Percentiles rank a stretch among this genome's conserved stretches.
These are phyloP conservation scores for Nymphaea colorata DNA, from an alignment of 164 flowering plant genomes.

Conservation along the genomic window DNA sequence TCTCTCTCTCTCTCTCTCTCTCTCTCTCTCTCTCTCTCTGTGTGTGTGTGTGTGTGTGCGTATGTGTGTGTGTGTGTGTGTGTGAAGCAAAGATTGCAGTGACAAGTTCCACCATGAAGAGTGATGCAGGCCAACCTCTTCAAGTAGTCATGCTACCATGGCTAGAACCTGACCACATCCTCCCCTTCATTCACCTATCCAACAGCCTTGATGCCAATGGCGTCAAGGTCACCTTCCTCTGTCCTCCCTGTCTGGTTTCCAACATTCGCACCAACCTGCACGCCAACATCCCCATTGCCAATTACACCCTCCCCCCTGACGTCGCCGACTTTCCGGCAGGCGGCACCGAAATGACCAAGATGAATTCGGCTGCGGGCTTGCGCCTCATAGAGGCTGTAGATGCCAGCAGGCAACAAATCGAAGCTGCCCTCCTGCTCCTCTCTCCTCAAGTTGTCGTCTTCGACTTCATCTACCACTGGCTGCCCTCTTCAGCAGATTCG, in stretches of 20 bases:
- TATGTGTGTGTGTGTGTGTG: too few species aligned
- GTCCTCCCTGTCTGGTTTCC: neutral
- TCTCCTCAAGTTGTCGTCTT: slow-evolving; percentile 20
- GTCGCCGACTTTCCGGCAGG: slow-evolving; percentile 14
- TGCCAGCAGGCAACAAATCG: slow-evolving; percentile 17
- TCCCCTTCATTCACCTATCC: slow-evolving; percentile 8
- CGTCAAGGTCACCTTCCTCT: neutral
- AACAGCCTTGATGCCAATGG: slow-evolving; percentile 2
- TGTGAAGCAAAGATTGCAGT: too few species aligned
- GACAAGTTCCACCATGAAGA: too few species aligned
- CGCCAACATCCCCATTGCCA: neutral
- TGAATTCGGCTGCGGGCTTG: slow-evolving; percentile 7
- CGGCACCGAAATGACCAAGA: slow-evolving; percentile 5
- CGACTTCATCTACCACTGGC: slow-evolving; percentile 23
- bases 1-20: too few species aligned
- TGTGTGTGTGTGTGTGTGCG: too few species aligned
- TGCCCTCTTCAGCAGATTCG: slow-evolving; percentile 11
- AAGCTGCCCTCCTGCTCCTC: slow-evolving; percentile 9
- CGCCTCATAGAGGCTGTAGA: slow-evolving; percentile 22
- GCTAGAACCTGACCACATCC: slow-evolving; percentile 8
- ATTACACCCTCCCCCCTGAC: slow-evolving; percentile 7
- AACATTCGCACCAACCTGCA: neutral
- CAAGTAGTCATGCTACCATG: slow-evolving; percentile 11
- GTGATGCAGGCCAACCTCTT: neutral
- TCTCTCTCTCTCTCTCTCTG: too few species aligned